phyloP scores from a whole-genome alignment of 495 filamentous ascomycete species.

The Echria macrotheca region DNA sequence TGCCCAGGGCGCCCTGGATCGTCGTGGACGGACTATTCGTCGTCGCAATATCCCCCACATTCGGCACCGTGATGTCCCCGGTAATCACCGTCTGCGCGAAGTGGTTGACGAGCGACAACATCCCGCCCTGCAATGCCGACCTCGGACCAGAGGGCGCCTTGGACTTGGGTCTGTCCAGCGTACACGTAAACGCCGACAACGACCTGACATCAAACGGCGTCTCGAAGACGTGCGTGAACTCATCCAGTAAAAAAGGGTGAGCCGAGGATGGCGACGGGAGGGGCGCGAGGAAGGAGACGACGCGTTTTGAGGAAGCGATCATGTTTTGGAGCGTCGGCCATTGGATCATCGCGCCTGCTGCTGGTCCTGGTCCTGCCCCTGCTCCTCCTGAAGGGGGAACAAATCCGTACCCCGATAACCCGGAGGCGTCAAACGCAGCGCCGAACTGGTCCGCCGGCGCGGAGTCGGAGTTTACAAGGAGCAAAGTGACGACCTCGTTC shows the following conservation, averaged over 20 bases:
- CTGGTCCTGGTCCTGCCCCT: too few species aligned
- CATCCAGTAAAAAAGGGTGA: conserved; percentile 59
- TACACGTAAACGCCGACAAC: conserved; percentile 50
- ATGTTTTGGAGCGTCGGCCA: conserved; percentile 64
- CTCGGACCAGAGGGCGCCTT: conserved; percentile 30
- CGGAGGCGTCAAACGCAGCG: conserved; percentile 46
- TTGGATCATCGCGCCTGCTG: too few species aligned
- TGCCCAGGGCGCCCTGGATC: conserved; percentile 51
- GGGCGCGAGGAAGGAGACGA: conserved; percentile 59
- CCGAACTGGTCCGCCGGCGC: conserved; percentile 45
- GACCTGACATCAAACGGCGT: conserved; percentile 59
- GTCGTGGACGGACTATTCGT: conserved; percentile 51
- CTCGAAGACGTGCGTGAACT: conserved; percentile 69
- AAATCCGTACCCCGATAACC: conserved; percentile 56
- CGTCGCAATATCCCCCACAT: conserved; percentile 42
- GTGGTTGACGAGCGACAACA: conserved; percentile 65
- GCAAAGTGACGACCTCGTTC: conserved; percentile 63
- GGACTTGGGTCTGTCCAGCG: conserved; percentile 53
- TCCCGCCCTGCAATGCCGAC: conserved; percentile 37
- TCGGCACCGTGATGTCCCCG: conserved; percentile 53
- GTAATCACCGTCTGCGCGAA: conserved; percentile 58
- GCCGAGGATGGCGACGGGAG: conserved; percentile 42
- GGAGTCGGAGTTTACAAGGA: conserved; percentile 63
- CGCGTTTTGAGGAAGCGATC: conserved; percentile 53
- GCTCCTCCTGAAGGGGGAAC: conserved; percentile 40